Evolutionary conservation across 805 yeast species (phyloP).

Genomic region (Lipomyces starkeyi): DNA sequence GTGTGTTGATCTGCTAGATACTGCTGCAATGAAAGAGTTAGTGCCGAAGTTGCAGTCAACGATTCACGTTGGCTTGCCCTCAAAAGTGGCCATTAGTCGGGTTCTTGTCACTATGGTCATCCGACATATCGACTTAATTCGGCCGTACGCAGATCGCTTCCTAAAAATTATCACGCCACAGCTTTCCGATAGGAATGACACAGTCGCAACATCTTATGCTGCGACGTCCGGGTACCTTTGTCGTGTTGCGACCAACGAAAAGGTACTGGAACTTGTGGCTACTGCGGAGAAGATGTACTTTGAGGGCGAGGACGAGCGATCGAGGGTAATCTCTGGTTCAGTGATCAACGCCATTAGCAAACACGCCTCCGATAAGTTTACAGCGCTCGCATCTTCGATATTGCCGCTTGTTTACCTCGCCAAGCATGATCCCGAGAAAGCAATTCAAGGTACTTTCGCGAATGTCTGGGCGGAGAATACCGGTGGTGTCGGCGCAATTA

Average conservation of each 20-base stretch:
- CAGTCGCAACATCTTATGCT: constrained; percentile 78
- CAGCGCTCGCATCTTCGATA: constrained; percentile 63
- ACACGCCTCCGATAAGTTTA: constrained; percentile 71
- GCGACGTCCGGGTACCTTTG: constrained; percentile 79
- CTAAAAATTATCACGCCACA: constrained; percentile 64
- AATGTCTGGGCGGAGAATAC: constrained; percentile 80
- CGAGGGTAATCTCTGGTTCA: constrained; percentile 48
- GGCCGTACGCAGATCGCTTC: constrained; percentile 66
- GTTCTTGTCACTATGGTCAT: constrained; percentile 69
- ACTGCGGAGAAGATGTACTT: constrained; percentile 64
- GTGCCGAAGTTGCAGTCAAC: constrained; percentile 59
- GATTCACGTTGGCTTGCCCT: constrained; percentile 84
- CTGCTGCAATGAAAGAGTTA: constrained; percentile 55
- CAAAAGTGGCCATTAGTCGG: constrained; percentile 83
- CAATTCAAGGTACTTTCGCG: constrained; percentile 57
- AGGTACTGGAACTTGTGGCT: constrained; percentile 60
- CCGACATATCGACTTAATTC: constrained; percentile 55
- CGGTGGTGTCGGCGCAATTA: constrained; percentile 73
- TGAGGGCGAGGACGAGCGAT: constrained; percentile 56
- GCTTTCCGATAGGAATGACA: constrained; percentile 69
- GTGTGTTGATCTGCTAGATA: constrained; percentile 64
- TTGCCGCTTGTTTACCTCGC: constrained; percentile 83
- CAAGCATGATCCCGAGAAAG: constrained; percentile 62
- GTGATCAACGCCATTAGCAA: constrained; percentile 62
- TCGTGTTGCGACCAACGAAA: constrained; percentile 61